Evolutionary conservation across 1,284 basidiomycete species (phyloP), one percentile per base, ranked within the genome.

Genomic region (Schizopora paradoxa): DNA sequence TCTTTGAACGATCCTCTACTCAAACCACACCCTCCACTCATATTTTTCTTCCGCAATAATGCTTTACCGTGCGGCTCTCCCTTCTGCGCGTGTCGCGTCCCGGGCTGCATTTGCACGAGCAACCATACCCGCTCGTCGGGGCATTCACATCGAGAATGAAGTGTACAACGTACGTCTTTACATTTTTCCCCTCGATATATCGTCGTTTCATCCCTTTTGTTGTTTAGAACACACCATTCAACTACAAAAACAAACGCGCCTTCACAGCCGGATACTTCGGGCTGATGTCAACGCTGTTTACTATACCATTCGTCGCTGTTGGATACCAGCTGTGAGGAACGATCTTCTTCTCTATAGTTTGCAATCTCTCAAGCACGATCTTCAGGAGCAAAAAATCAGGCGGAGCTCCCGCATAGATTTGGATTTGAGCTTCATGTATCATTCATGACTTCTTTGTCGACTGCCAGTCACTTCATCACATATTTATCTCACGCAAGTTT

Each of bases 151-250:
- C 14, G 47, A 48, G 29, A 48, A 48, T 36, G 11, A 21, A 13
- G 35, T 32, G 10, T 34, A 42, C 22, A 34, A 48, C 16, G 47
- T 48, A 44, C 16, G 41, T 36, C 27, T 33, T 32, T 37, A 6
- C 36, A 16, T 32, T 32, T 32, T 35, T 22, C 34, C 10, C 41
- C 27, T 13, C 19, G 5, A 6, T 23, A 16, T 13, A 18, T 14
- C 1, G 18, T 7, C 18, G 19, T 28, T 16, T n/a, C 14, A 16
- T 14, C 14, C 25, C 25, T 4, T 32, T 25, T 10, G 25, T 41
- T 23, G 10, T 18, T 19, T 34, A 48, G 47, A 48, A 48, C 35
- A 43, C 28, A 13, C 47, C 47, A 3, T 48, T 48, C 34, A 37
- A 13, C 5, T 48, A 48, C 34, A 43, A 26, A 10, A 48, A 43